Percentiles rank a stretch among this genome's conserved stretches.
phyloP scores from a whole-genome alignment of 148 eudicot species.

The Cornus suecica region DNA sequence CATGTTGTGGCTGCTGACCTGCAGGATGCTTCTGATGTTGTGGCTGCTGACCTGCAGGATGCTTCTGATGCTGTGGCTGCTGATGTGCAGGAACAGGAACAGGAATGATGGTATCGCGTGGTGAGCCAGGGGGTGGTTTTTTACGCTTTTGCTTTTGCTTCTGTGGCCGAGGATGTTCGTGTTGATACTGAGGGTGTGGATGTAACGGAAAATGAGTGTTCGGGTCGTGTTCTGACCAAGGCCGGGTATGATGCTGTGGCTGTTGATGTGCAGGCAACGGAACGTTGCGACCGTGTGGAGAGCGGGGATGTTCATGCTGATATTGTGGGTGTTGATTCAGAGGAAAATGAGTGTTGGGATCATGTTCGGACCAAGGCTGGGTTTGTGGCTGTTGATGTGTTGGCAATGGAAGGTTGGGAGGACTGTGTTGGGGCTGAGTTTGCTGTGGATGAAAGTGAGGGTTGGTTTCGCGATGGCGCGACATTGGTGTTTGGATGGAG shows the following conservation, averaged over 20 bases:
- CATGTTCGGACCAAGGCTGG: slow-evolving; percentile 20
- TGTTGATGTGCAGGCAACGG: not conserved
- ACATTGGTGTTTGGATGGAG: slow-evolving; percentile 26
- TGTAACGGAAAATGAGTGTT: too few relatives aligned
- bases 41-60: too few relatives aligned
- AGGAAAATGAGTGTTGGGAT: slow-evolving; percentile 62
- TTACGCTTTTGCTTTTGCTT: too few relatives aligned
- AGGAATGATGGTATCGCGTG: too few relatives aligned
- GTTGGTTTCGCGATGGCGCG: slow-evolving; percentile 47
- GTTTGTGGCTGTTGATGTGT: not conserved
- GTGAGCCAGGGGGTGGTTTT: too few relatives aligned
- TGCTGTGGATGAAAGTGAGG: slow-evolving; percentile 46
- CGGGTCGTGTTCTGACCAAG: not conserved
- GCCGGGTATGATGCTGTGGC: not conserved
- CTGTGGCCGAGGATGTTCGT: not conserved
- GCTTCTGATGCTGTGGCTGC: slow-evolving; percentile 8
- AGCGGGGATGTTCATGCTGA: slow-evolving; percentile 3
- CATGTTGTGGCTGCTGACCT: too few relatives aligned
- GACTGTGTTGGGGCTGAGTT: not conserved
- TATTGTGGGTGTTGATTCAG: slow-evolving; percentile 21
- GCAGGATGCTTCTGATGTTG: too few relatives aligned
- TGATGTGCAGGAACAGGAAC: too few relatives aligned
- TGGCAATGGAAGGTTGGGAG: not conserved
- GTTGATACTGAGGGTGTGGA: not conserved
- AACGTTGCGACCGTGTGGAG: not conserved